These are phyloP conservation scores for Handroanthus guayacan DNA, from an alignment of 257 asterid species.

Conservation along the genomic window DNA sequence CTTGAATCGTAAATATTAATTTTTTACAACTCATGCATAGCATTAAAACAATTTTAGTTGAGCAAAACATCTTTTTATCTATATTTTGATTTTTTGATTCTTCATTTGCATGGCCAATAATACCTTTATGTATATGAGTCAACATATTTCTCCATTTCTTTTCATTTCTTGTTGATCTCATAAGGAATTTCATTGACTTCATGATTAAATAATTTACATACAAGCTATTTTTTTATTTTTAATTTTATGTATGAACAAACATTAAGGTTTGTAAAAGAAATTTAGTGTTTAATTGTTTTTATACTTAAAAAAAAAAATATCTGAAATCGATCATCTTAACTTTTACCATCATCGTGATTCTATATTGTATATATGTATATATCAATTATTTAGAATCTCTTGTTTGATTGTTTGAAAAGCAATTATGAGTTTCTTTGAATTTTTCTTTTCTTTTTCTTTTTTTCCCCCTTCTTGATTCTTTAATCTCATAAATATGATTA, in stretches of 20 bases:
- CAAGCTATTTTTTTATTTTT: background rate
- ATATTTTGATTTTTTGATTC: background rate
- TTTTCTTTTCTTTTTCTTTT: background rate
- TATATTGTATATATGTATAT: background rate
- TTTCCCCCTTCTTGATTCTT: background rate
- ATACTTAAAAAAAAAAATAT: background rate
- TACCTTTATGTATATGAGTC: background rate
- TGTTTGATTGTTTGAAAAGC: background rate
- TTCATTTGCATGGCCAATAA: slow-evolving; percentile 3
- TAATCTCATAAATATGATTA: background rate
- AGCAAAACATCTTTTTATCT: background rate
- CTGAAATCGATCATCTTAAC: background rate
- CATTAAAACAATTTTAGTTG: background rate
- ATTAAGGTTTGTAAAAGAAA: background rate
- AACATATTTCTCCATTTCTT: background rate
- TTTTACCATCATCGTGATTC: background rate
- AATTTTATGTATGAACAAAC: background rate
- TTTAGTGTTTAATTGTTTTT: background rate
- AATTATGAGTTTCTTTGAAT: background rate
- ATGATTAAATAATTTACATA: background rate
- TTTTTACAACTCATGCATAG: background rate
- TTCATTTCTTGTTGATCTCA: background rate
- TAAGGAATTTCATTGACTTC: background rate
- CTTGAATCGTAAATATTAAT: slow-evolving; percentile 49
- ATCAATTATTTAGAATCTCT: background rate